Conservation (phyloP, 371 early-diverging fungal species). For the Coemansia sp. region DNA sequence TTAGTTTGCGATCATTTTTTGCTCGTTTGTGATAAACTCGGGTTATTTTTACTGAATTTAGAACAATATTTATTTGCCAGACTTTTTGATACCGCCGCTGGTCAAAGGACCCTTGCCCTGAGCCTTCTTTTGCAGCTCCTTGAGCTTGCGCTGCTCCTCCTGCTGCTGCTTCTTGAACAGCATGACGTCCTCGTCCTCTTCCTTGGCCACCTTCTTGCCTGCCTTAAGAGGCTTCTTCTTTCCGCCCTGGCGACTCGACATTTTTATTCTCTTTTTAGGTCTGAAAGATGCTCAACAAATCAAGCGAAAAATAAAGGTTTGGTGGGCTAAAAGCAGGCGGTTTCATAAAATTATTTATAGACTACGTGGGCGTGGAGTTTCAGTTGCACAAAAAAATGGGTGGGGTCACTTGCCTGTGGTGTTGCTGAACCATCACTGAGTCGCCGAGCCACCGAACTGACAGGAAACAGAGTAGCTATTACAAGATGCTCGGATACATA, state of each 20-base stretch:
- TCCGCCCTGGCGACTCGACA: constrained; percentile 26
- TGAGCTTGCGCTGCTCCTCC: constrained; percentile 16
- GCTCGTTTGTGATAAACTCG: too few relatives aligned
- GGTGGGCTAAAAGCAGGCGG: background rate
- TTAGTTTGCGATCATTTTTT: too few relatives aligned
- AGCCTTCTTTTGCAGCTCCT: constrained; percentile 15
- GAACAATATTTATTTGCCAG: constrained; percentile 8
- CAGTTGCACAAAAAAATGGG: too few relatives aligned
- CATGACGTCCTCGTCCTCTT: constrained; percentile 11
- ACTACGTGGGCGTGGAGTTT: too few relatives aligned
- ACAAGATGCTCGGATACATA: too few relatives aligned
- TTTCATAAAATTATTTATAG: too few relatives aligned
- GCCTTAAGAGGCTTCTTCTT: constrained; percentile 32
- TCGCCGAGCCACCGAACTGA: too few relatives aligned
- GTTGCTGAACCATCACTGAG: too few relatives aligned
- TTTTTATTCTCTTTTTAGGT: background rate
- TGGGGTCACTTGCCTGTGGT: too few relatives aligned
- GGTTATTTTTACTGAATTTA: background rate
- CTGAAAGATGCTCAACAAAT: background rate
- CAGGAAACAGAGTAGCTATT: too few relatives aligned
- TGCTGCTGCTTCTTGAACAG: constrained; percentile 12
- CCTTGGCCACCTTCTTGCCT: constrained; percentile 9
- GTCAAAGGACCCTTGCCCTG: constrained; percentile 15
- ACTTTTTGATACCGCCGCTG: constrained; percentile 29
- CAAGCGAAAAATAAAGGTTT: background rate